Evolutionary conservation across 306 rosid species (phyloP), one percentile per base, ranked within the genome.

Genomic region (Quercus engelmannii): DNA sequence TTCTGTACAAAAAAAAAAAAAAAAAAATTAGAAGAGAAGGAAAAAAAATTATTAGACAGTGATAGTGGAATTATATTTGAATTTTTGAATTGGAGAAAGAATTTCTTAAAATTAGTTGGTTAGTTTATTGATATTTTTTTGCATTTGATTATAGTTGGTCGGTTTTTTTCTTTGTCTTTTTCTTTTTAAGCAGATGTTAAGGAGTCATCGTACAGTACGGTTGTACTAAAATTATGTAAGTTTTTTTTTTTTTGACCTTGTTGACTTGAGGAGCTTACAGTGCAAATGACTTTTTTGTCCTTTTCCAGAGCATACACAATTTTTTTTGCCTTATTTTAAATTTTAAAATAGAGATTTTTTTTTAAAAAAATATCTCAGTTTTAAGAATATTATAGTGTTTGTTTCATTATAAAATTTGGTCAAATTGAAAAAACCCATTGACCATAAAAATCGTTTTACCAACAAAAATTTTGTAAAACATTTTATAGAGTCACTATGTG

Each of bases 1-100:
- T 26, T 80, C 25, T 68, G 72, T 83, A 68, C 73, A 78, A 74
- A 59, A 41, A 38, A 35, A 35, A 35, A 35, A 35, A 35, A 35
- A 26, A 26, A 38, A 38, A 33, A 49, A 26, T 54, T 18, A 12
- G 58, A 43, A 12, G 41, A 59, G 65, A 61, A 76, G 10, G 7
- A 69, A 43, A 69, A 10, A 54, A 17, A 64, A 64, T 2, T 49
- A 17, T 30, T 52, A 25, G 81, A 6, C 13, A 55, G 55, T n/a
- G 52, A 18, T 52, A 46, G 20, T 33, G 0, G 61, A 46, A 19
- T 2, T 35, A 3, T 20, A 4, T 35, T 18, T 17, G 31, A 19
- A 3, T 4, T 76, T n/a, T 43, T 38, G 25, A 43, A 5, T n/a
- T 25, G 33, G 31, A 59, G 14, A 28, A 23, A 21, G 30, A 4